Base-by-base conservation (phyloP, 139 green algal genomes). In the Picochlorum sp. region DNA sequence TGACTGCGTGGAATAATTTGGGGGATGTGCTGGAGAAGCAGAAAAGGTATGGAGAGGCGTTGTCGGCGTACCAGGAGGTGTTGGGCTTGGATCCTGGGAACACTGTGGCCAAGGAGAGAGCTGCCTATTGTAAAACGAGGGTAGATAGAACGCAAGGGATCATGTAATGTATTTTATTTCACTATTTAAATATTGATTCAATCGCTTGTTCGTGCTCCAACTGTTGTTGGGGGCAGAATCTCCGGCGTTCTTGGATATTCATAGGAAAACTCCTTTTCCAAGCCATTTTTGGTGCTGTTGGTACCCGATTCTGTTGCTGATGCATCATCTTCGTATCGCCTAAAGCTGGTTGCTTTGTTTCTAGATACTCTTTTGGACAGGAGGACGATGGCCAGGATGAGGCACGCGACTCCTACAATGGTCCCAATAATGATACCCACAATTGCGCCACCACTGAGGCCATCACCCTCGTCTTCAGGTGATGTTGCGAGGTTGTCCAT, bases 1-100 rank as follows among this genome's bases (percentile, higher is more conserved):
- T 76, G 18, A 95, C 86, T 4, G 93, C 90, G 13, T 97, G 92
- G 92, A 99, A 99, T 80, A 99, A 99, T 78, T 81, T 99, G 56
- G 94, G 90, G 5, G 90, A 99, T 69, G 93, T 57, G 15, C 83
- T 86, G 21, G 92, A 98, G 80, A 81, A 81, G 62, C 45, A 67
- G 4, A 82, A 87, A 65, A 50, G 90, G 18, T 94, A 61, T 63
- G 77, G 80, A 45, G 67, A 82, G 0, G 91, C 91, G 4, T 69
- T 92, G 51, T 41, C 81, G 47, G 80, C 85, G 0, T 97, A 97
- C 71, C 66, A 87, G 50, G 80, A 93, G 71, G 82, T 77, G 5
- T 77, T 97, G 30, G 73, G 74, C 0, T 92, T 92, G 57, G 87
- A 87, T 1, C 91, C 90, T 23, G 72, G 80, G 65, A 97, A 97